Conservation (phyloP, 495 filamentous ascomycete genomes). For the Penicillium silybi region DNA sequence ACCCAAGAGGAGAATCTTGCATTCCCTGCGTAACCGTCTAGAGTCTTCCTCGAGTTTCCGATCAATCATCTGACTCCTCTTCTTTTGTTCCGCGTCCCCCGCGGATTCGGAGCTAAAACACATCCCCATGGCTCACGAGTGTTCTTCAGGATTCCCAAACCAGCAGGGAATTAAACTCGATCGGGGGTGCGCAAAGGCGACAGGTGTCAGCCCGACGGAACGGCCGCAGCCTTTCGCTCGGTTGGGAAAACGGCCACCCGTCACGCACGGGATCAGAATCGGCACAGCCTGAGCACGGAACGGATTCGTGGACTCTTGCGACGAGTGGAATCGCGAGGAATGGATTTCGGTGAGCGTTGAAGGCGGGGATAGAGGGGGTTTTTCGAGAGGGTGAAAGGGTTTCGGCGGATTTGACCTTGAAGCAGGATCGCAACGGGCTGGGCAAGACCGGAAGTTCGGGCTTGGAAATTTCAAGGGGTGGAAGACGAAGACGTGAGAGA, state of each 20-base stretch:
- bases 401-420: constrained; percentile 1
- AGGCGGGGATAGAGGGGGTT: constrained; percentile 4
- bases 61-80: constrained; percentile 90
- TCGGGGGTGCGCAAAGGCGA: constrained; percentile 25
- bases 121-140: constrained; percentile 63
- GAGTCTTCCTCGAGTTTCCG: constrained; percentile 89
- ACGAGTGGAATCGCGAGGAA: constrained; percentile 1
- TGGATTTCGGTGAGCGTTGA: constrained; percentile 2
- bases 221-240: constrained; percentile 18
- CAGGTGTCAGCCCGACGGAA: constrained; percentile 24
- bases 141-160: constrained; percentile 16
- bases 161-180: constrained; percentile 21
- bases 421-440: background rate
- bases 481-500: background rate
- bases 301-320: constrained; percentile 1
- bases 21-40: constrained; percentile 85
- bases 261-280: constrained; percentile 15
- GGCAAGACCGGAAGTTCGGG: constrained; percentile 9
- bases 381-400: constrained; percentile 10
- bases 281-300: background rate
- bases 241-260: constrained; percentile 15
- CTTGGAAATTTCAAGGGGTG: background rate
- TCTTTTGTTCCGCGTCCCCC: constrained; percentile 85
- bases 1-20: constrained; percentile 97
- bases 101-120: constrained; percentile 78